These are phyloP conservation scores for Fusarium udum DNA, from an alignment of 2,329 filamentous ascomycete genomes.

Conservation along the genomic window DNA sequence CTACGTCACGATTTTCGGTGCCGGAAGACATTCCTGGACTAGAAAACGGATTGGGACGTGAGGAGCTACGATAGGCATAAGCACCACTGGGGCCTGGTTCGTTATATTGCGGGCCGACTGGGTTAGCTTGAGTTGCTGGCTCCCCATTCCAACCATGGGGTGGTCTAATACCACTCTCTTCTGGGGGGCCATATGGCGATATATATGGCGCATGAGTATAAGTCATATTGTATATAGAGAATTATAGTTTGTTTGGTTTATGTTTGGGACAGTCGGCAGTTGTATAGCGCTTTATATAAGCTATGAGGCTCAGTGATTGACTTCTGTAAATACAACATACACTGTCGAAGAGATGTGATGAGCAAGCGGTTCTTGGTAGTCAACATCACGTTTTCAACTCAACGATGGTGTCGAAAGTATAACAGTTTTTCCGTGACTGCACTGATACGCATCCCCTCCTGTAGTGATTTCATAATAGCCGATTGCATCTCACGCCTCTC, in stretches of 20 bases:
- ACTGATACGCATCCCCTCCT: not conserved
- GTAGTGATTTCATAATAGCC: fast-evolving
- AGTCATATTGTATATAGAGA: not conserved
- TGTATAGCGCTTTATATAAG: not conserved
- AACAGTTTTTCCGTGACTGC: fast-evolving
- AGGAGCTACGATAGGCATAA: not conserved
- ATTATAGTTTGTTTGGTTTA: not conserved
- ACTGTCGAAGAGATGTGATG: fast-evolving
- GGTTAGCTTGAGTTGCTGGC: not conserved
- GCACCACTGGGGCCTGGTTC: not conserved
- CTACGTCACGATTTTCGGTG: not conserved
- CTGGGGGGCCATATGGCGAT: not conserved
- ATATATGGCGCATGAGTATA: not conserved
- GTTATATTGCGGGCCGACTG: not conserved
- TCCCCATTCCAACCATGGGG: no score
- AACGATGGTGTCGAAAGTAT: no score
- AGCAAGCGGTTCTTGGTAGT: fast-evolving
- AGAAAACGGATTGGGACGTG: not conserved
- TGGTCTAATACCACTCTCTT: not conserved
- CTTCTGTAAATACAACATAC: not conserved
- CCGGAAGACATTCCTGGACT: not conserved
- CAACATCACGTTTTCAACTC: fast-evolving
- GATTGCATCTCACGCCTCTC: not conserved
- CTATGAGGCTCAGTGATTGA: not conserved
- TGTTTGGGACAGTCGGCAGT: not conserved